A percentile compares a stretch with the other conserved stretches of the same genome.
These are phyloP conservation scores for Penicillium sp. DNA, from an alignment of 2,329 filamentous ascomycete genomes.

Conservation along the genomic window DNA sequence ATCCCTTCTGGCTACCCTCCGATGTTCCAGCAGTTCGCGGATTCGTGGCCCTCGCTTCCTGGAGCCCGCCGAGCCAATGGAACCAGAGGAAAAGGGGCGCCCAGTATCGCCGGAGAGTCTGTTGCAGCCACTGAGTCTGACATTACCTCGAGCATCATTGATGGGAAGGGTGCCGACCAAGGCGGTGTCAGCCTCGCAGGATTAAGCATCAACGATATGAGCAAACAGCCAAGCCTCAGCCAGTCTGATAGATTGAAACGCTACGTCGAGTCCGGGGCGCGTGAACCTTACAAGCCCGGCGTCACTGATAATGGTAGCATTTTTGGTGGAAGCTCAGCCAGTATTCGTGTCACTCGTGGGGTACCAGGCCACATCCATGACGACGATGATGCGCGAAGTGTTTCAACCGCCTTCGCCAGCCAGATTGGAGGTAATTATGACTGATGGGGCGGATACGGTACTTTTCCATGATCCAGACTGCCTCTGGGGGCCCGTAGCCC, in stretches of 20 bases:
- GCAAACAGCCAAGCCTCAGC: slow-evolving; percentile 74
- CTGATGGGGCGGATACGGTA: slow-evolving; percentile 46
- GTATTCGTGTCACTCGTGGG: slow-evolving; percentile 54
- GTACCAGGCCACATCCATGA: slow-evolving; percentile 52
- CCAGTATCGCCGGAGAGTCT: slow-evolving; percentile 88
- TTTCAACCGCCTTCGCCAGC: slow-evolving; percentile 95
- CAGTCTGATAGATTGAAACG: slow-evolving; percentile 92
- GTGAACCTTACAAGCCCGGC: slow-evolving; percentile 58
- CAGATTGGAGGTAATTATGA: slow-evolving; percentile 77
- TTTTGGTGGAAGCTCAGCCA: slow-evolving; percentile 65
- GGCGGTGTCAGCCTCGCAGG: slow-evolving; percentile 89
- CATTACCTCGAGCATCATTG: slow-evolving; percentile 76
- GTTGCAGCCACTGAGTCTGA: slow-evolving; percentile 92
- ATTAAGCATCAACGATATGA: slow-evolving; percentile 72
- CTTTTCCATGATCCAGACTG: slow-evolving; percentile 20
- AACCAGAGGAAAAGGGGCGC: slow-evolving; percentile 68
- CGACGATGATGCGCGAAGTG: slow-evolving; percentile 94
- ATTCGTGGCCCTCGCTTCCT: slow-evolving; percentile 85
- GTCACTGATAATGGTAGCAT: slow-evolving; percentile 66
- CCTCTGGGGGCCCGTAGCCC: slow-evolving; percentile 20
- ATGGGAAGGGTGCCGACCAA: slow-evolving; percentile 72
- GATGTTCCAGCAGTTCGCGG: slow-evolving; percentile 94
- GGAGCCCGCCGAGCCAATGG: slow-evolving; percentile 68
- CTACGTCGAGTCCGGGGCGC: slow-evolving; percentile 85
- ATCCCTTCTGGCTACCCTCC: slow-evolving; percentile 83